Evolutionary conservation across 441 rosid genomes (phyloP), one percentile per base, ranked within the genome.

Genomic region (Daphne laureola): DNA sequence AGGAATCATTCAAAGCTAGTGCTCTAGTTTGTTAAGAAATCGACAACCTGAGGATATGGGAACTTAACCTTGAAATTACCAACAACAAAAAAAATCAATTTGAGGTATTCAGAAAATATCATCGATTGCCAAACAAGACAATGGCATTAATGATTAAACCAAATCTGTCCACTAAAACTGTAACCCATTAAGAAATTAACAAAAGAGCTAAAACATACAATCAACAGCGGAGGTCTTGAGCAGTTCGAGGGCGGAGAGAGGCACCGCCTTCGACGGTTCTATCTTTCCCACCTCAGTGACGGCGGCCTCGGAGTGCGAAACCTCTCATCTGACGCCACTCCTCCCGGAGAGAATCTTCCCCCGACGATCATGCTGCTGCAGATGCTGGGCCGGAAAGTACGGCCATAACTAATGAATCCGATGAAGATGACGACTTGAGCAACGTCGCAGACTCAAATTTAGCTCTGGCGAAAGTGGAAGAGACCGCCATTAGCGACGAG

Each of bases 161-260:
- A 21, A 59, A 58, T 12, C 55, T 35, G 53, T 38, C 14, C 40
- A 62, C 21, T 15, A 26, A 5, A 52, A 59, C n/a, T 6, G 2
- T 8, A 31, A 31, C 38, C 38, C 38, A 31, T 31, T 12, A 11
- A n/a, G 15, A 51, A 18, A 55, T 7, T 3, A 25, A 38, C 42
- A 3, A 40, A 31, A 45, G 12, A 46, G 4, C 12, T 13, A 8
- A 47, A 46, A 66, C 85, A 60, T 68, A 92, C 98, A 63, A 46
- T 84, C 96, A 61, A 81, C 73, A n/a, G 90, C 86, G 59, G 93
- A 78, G 49, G 84, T 62, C 62, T 86, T 92, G 72, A 92, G 98
- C 77, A 74, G 95, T 57, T 91, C 91, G 4, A 91, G 89, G 69
- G 95, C 93, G 16, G 86, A 80, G 66, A 78, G 21, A 63, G 79